These are phyloP conservation scores for Quercus lobata DNA, from an alignment of 331 rosid genomes.

Conservation along the genomic window DNA sequence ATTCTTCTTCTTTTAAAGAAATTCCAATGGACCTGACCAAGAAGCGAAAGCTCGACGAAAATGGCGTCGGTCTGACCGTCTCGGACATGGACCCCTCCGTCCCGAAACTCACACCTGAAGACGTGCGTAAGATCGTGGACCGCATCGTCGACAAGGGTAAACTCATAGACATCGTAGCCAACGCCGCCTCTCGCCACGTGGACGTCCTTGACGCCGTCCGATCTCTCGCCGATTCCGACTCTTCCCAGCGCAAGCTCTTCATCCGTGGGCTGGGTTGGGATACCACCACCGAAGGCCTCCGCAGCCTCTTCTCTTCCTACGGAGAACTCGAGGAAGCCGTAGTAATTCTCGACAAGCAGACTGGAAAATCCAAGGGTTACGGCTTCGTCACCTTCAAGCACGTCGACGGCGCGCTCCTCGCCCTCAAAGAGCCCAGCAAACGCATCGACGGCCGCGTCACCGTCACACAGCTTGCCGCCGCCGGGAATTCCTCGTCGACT, in stretches of 20 bases:
- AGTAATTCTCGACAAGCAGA: conserved; percentile 72
- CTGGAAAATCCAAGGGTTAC: conserved; percentile 81
- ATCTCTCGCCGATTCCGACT: conserved; percentile 55
- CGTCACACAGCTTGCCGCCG: conserved; percentile 87
- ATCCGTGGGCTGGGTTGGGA: conserved; percentile 96
- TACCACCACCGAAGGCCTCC: conserved; percentile 85
- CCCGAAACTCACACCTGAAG: conserved; percentile 45
- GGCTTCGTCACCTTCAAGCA: conserved; percentile 85
- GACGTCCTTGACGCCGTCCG: conserved; percentile 77
- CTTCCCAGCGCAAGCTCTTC: conserved; percentile 85
- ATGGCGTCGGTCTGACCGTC: conserved; percentile 42
- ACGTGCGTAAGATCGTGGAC: conserved; percentile 71
- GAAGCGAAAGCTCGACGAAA: conserved; percentile 85
- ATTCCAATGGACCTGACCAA: conserved; percentile 59
- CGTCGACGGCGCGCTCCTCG: conserved; percentile 78
- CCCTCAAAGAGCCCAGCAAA: conserved; percentile 90
- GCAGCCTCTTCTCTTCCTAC: conserved; percentile 66
- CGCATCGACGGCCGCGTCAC: conserved; percentile 91
- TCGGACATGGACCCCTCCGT: conserved; percentile 22
- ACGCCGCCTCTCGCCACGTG: conserved; percentile 56
- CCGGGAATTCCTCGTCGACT: conserved; percentile 44
- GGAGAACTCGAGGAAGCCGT: conserved; percentile 92
- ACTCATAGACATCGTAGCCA: conserved; percentile 61
- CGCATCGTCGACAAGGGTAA: conserved; percentile 68
- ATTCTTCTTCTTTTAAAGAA: neutral